Percentiles rank a stretch among this genome's conserved stretches.
Evolutionary conservation across 2,329 filamentous ascomycete species (phyloP).

Genomic region (Trichoderma guizhouense): DNA sequence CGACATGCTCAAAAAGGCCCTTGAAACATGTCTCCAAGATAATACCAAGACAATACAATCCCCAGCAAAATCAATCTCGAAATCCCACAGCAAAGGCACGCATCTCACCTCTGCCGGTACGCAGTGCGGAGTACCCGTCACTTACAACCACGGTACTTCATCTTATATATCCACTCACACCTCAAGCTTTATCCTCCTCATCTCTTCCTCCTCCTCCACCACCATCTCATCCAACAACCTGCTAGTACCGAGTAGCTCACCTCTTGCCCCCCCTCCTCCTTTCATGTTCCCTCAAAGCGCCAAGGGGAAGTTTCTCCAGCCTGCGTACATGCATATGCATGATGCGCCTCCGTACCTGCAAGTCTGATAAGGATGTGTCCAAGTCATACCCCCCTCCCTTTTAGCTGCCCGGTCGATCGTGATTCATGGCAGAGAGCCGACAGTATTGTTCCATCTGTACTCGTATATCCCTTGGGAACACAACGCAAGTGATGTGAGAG

Average conservation of each 20-base stretch:
- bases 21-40: constrained; percentile 9
- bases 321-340: constrained; percentile 13
- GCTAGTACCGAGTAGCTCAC: constrained; percentile 4
- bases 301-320: constrained; percentile 17
- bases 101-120: neutral
- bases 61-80: neutral
- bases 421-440: constrained; percentile 7
- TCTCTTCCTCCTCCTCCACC: neutral
- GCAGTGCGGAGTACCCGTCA: neutral
- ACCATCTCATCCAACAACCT: neutral
- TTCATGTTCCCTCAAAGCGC: constrained; percentile 5
- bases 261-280: neutral
- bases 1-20: neutral
- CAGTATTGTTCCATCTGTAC: neutral
- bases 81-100: neutral
- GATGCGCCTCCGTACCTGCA: constrained; percentile 12
- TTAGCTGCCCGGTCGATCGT: constrained; percentile 5
- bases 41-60: neutral
- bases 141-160: neutral
- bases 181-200: neutral
- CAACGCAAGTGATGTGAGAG: neutral
- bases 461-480: neutral
- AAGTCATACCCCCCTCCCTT: neutral
- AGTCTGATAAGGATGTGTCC: constrained; percentile 8
- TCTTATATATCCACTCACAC: neutral